Base-by-base conservation (phyloP, 176 grass and related monocot species). In the Juncus effusus region DNA sequence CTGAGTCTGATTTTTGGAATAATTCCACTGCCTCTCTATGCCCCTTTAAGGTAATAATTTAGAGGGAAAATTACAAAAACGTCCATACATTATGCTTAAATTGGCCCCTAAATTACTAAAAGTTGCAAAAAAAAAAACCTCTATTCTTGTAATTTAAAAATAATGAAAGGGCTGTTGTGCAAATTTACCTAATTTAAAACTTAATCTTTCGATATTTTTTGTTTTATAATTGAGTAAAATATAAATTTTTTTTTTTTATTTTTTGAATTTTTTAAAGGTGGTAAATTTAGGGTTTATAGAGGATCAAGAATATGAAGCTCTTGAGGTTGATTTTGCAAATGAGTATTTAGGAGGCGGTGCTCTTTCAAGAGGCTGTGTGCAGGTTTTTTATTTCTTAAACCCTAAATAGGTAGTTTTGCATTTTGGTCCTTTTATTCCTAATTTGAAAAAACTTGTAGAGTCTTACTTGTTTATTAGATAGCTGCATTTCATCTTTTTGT, bases 321-420 rank as follows among this genome's bases (percentile, higher is more conserved):
- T 92, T 69, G 75, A 97, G 72, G 88, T 89, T 55, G 94, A 97
- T 61, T 97, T 97, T 78, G 85, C 94, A 78, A 92, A 97, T 89
- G 84, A 89, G 56, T 92, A 82, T 86, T 65, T 97, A 56, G 93
- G 93, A 76, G 93, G 93, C 51, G 93, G 93, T 52, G 88, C 93
- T 71, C 88, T 97, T 89, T 74, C 39, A 3, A 75, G 80, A 71
- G 93, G 93, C 47, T 97, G 93, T 66, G 80, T 97, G 74, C 93
- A 97, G 93, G 93, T 97, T 64, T 70, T 56, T 50, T 65, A 65
- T 78, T 68, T 53, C 75, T 72, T 80, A 62, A 47, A 47, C 44
- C 44, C 44, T 47, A 47, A 47, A 54, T 81, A 78, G 50, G 7
- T 62, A 64, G 55, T 77, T 75, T 66, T 3, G 57, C 10, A 16